Evolutionary conservation across 805 yeast species (phyloP).

Genomic region (Myxozyma mucilagina): DNA sequence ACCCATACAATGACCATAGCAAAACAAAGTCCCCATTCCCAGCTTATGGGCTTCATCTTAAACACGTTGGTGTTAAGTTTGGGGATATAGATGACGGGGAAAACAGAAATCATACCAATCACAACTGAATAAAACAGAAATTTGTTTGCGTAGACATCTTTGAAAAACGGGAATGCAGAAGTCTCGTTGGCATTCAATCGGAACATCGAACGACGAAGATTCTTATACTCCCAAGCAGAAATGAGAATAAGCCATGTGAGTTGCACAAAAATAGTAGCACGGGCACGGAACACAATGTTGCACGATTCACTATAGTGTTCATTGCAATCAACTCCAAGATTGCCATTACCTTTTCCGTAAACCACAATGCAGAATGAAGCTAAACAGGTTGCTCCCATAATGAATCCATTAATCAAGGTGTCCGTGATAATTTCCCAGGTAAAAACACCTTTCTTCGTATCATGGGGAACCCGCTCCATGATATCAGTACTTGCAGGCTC

Average conservation of each 20-base stretch:
- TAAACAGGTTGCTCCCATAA: slow-evolving; percentile 72
- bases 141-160: slow-evolving; percentile 70
- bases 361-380: slow-evolving; percentile 63
- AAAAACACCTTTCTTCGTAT: slow-evolving; percentile 55
- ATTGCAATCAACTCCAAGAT: slow-evolving; percentile 68
- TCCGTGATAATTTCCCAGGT: slow-evolving; percentile 68
- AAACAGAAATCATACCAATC: slow-evolving; percentile 65
- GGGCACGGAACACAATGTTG: slow-evolving; percentile 64
- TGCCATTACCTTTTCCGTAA: slow-evolving; percentile 66
- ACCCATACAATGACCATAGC: slow-evolving; percentile 62
- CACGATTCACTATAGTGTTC: slow-evolving; percentile 51
- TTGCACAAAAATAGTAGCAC: slow-evolving; percentile 74
- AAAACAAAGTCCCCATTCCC: slow-evolving; percentile 76
- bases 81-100: slow-evolving; percentile 85
- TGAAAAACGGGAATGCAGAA: slow-evolving; percentile 57
- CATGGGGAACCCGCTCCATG: slow-evolving; percentile 65
- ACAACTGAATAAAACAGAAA: slow-evolving; percentile 80
- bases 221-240: slow-evolving; percentile 83
- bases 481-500: slow-evolving; percentile 65
- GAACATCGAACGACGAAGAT: slow-evolving; percentile 68
- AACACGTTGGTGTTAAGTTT: slow-evolving; percentile 80
- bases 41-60: slow-evolving; percentile 66
- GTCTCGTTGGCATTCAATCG: slow-evolving; percentile 54
- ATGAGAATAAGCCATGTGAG: slow-evolving; percentile 86
- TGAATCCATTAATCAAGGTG: slow-evolving; percentile 69